Base-by-base conservation (phyloP, 2,329 filamentous ascomycete genomes). In the Nannizzia gypsea region DNA sequence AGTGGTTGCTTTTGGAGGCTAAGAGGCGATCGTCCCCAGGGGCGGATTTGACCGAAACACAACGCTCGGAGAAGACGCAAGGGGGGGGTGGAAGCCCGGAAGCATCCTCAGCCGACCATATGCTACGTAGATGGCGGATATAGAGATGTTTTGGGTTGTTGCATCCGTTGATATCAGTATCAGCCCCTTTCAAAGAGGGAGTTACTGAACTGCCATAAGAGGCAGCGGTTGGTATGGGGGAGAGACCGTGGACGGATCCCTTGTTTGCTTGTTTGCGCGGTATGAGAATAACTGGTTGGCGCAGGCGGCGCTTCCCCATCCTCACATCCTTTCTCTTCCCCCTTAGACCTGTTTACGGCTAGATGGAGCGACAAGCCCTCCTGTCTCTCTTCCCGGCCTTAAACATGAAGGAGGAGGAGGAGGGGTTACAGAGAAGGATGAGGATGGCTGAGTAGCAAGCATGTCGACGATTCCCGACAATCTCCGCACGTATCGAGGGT, bases 31-130 rank as follows among this genome's bases (percentile, higher is more conserved):
- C 48, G 22, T 31, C 48, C 3, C 26, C 48, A 52, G 48, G 42
- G 48, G 48, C 48, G 48, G 48, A 52, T 52, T 52, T 52, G 48
- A 13, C 48, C 48, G 48, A 52, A 31, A 52, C 48, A 28, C 48
- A 13, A 24, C 48, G 48, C n/a, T 31, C 48, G 26, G 8, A 31
- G 26, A 52, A 15, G 22, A 52, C 3, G 26, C n/a, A n/a, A 52
- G n/a, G 20, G 42, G 42, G n/a, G n/a, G n/a, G n/a, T n/a, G n/a
- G n/a, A n/a, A n/a, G n/a, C n/a, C n/a, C n/a, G n/a, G n/a, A n/a
- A 24, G 42, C 17, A 24, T 20, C 42, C 38, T 42, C 38, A 42
- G 38, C 38, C 38, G 38, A 42, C 38, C 4, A 17, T 42, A 17
- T 17, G 38, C 31, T 42, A 42, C 15, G 2, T 15, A 15, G 6